phyloP scores from a whole-genome alignment of 208 protist species.

The Leishmania turanica region DNA sequence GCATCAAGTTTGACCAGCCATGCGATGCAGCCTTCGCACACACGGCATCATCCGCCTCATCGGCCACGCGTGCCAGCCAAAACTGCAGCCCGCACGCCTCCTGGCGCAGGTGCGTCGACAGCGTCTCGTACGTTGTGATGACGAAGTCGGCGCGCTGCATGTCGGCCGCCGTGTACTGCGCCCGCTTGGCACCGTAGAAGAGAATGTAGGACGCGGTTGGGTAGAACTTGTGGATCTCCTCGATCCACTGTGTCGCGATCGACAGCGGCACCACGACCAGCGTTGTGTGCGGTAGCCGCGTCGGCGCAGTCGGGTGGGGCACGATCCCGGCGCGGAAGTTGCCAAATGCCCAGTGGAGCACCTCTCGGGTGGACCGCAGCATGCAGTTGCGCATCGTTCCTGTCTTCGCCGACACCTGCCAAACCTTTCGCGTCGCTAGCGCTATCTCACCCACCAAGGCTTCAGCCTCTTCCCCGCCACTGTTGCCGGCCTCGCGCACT shows the following conservation, averaged over 20 bases:
- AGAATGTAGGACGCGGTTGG: constrained; percentile 48
- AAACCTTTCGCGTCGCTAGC: neutral
- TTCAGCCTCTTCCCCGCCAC: neutral
- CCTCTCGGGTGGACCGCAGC: neutral
- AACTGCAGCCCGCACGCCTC: constrained; percentile 31
- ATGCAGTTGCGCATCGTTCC: neutral
- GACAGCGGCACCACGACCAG: constrained; percentile 62
- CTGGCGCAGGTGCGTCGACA: constrained; percentile 48
- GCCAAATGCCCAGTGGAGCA: constrained; percentile 30
- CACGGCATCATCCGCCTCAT: constrained; percentile 13
- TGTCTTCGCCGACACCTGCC: neutral
- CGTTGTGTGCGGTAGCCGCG: constrained; percentile 44
- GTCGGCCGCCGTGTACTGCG: constrained; percentile 43
- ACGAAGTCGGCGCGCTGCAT: constrained; percentile 52
- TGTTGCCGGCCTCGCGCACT: constrained; percentile 7
- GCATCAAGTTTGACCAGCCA: constrained; percentile 14
- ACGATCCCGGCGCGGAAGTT: constrained; percentile 11
- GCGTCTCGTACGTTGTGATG: constrained; percentile 72
- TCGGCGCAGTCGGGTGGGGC: neutral
- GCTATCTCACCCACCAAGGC: neutral
- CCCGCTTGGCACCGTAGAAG: constrained; percentile 49
- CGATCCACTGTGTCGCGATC: constrained; percentile 56
- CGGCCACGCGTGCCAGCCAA: constrained; percentile 11
- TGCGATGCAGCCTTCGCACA: constrained; percentile 18
- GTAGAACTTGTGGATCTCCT: constrained; percentile 53